A percentile compares a stretch with the other conserved stretches of the same genome.
These are phyloP conservation scores for Vigna hirtella DNA, from an alignment of 306 rosid species.

Conservation along the genomic window DNA sequence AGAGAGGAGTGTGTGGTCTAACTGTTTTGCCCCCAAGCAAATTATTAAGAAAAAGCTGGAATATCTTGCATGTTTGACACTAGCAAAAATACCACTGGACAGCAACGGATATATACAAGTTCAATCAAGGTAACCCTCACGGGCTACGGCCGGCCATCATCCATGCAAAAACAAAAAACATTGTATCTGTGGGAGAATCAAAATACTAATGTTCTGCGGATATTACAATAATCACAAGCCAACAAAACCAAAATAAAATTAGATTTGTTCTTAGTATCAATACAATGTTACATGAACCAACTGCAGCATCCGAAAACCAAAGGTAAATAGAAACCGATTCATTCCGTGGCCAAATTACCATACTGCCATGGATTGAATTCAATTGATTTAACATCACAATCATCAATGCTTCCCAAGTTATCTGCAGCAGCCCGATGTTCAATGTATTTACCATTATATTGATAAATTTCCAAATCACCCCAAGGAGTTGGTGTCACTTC, in stretches of 20 bases:
- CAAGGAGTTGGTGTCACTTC: conserved; percentile 88
- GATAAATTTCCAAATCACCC: conserved; percentile 94
- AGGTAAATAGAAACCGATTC: conserved; percentile 43
- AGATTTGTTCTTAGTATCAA: conserved; percentile 42
- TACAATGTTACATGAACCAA: conserved; percentile 40
- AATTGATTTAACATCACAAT: conserved; percentile 55
- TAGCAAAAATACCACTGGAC: background rate
- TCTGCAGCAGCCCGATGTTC: conserved; percentile 65
- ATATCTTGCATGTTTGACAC: background rate
- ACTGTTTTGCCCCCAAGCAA: background rate
- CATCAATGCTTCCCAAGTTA: conserved; percentile 52
- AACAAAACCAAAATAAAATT: conserved; percentile 21
- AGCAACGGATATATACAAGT: conserved; percentile 18
- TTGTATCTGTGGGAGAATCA: conserved; percentile 14
- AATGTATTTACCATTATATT: conserved; percentile 71
- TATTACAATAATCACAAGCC: conserved; percentile 45
- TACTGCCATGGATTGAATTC: conserved; percentile 93
- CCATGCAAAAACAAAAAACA: conserved; percentile 9
- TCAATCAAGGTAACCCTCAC: conserved; percentile 17
- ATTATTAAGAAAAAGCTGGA: background rate
- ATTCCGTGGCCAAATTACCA: conserved; percentile 62
- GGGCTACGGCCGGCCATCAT: background rate
- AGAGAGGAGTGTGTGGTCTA: background rate
- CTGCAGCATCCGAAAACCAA: conserved; percentile 41
- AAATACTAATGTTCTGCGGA: conserved; percentile 23